Percentiles rank a stretch among this genome's conserved stretches.
These are phyloP conservation scores for Sutorius australiensis DNA, from an alignment of 768 basidiomycete genomes.

Conservation along the genomic window DNA sequence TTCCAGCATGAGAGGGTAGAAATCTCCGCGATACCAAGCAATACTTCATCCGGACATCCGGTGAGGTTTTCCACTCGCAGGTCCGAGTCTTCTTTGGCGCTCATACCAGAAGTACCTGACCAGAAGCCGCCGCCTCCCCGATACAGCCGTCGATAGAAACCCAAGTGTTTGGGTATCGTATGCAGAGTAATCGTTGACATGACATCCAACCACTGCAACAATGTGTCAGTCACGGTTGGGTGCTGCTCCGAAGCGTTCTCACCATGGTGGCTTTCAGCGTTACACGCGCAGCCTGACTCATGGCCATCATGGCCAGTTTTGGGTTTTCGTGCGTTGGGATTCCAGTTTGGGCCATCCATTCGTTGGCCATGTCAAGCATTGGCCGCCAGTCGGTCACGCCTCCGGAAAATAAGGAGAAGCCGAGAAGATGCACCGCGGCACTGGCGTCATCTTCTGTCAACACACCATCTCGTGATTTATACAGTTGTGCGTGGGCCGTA, in stretches of 20 bases:
- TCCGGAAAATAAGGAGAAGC: slow-evolving; percentile 68
- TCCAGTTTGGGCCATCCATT: slow-evolving; percentile 71
- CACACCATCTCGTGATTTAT: slow-evolving; percentile 49
- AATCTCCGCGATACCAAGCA: slow-evolving; percentile 72
- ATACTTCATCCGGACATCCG: slow-evolving; percentile 75
- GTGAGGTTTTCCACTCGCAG: slow-evolving; percentile 65
- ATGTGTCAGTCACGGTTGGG: slow-evolving; percentile 13
- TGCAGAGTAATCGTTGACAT: slow-evolving; percentile 61
- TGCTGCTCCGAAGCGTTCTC: slow-evolving; percentile 29
- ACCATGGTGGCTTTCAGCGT: slow-evolving; percentile 73
- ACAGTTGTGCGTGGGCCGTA: slow-evolving; percentile 62
- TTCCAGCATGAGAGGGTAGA: slow-evolving; percentile 79
- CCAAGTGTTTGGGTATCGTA: slow-evolving; percentile 61
- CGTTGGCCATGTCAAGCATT: slow-evolving; percentile 65
- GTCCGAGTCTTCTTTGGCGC: slow-evolving; percentile 38
- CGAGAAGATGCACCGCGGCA: slow-evolving; percentile 74
- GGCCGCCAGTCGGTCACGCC: slow-evolving; percentile 66
- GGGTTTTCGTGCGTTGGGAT: slow-evolving; percentile 64
- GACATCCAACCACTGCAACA: slow-evolving; percentile 69
- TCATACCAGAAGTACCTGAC: slow-evolving; percentile 28
- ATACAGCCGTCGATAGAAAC: slow-evolving; percentile 64
- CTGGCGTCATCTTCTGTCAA: slow-evolving; percentile 69
- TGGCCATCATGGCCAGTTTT: slow-evolving; percentile 49
- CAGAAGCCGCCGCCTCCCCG: slow-evolving; percentile 49
- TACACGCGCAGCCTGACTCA: slow-evolving; percentile 52